A percentile compares a stretch with the other conserved stretches of the same genome.
phyloP scores from a whole-genome alignment of 768 basidiomycete genomes.

The Tulasnella sp. region DNA sequence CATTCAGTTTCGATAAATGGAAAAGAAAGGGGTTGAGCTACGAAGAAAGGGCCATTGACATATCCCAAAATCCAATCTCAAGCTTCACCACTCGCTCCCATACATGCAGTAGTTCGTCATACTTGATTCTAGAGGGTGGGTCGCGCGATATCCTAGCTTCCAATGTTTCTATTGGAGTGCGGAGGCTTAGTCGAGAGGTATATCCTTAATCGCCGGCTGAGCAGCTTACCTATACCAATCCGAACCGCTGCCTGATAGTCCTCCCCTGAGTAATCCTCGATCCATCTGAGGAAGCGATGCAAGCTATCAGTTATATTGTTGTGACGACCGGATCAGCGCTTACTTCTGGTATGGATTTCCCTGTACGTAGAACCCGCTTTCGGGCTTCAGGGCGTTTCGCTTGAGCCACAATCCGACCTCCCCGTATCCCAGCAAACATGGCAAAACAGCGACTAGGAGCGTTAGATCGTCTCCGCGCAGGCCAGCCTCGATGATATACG shows the following conservation, averaged over 20 bases:
- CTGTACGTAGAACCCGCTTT: slow-evolving; percentile 45
- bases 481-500: slow-evolving; percentile 72
- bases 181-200: background rate
- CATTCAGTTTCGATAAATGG: background rate
- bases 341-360: slow-evolving; percentile 55
- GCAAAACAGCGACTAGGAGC: slow-evolving; percentile 68
- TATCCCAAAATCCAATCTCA: slow-evolving; percentile 85
- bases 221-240: slow-evolving; percentile 63
- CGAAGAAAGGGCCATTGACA: slow-evolving; percentile 35
- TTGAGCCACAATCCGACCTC: slow-evolving; percentile 82
- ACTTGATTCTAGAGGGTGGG: slow-evolving; percentile 47
- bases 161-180: slow-evolving; percentile 46
- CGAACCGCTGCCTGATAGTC: slow-evolving; percentile 62
- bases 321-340: background rate
- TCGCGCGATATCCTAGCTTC: slow-evolving; percentile 50
- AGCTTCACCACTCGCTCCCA: slow-evolving; percentile 68
- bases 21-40: background rate
- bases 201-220: background rate
- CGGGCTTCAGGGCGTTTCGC: slow-evolving; percentile 36
- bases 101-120: slow-evolving; percentile 54
- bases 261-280: slow-evolving; percentile 56
- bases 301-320: slow-evolving; percentile 51
- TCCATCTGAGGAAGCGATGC: slow-evolving; percentile 22
- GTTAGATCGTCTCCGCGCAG: slow-evolving; percentile 60
- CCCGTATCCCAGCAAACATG: slow-evolving; percentile 85